Percentiles rank a stretch among this genome's conserved stretches.
phyloP scores from a whole-genome alignment of 164 flowering plant species.

The Kalanchoe fedtschenkoi region DNA sequence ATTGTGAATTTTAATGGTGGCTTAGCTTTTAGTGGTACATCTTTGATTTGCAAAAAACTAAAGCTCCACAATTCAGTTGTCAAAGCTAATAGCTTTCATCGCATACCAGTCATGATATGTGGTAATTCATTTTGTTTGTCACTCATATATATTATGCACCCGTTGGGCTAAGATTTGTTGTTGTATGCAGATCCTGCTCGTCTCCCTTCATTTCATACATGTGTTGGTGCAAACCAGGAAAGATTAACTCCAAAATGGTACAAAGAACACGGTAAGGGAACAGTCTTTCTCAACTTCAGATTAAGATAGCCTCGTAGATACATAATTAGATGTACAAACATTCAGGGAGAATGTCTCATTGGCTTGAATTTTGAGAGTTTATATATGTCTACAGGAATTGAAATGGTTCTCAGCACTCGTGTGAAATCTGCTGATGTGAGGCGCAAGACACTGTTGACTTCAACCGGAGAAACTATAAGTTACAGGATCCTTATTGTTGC shows the following conservation, averaged over 20 bases:
- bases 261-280: conserved; percentile 66
- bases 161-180: neutral
- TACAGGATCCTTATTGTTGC: conserved; percentile 82
- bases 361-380: neutral
- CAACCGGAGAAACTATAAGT: conserved; percentile 90
- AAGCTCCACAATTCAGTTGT: no score
- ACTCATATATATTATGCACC: neutral
- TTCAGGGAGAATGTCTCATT: neutral
- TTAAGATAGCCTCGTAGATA: neutral
- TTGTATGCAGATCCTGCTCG: conserved; percentile 71
- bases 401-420: conserved; percentile 81
- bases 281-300: neutral
- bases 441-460: conserved; percentile 74
- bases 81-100: no score
- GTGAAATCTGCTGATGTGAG: conserved; percentile 87
- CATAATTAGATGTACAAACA: neutral
- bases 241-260: conserved; percentile 92
- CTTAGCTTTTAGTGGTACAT: no score
- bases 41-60: no score
- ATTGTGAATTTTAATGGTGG: no score
- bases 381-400: conserved; percentile 49
- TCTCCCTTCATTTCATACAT: conserved; percentile 91
- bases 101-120: no score
- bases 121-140: neutral
- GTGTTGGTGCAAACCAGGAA: conserved; percentile 89